Evolutionary conservation across 805 yeast genomes (phyloP).

Genomic region (Kuraishia piskuri): DNA sequence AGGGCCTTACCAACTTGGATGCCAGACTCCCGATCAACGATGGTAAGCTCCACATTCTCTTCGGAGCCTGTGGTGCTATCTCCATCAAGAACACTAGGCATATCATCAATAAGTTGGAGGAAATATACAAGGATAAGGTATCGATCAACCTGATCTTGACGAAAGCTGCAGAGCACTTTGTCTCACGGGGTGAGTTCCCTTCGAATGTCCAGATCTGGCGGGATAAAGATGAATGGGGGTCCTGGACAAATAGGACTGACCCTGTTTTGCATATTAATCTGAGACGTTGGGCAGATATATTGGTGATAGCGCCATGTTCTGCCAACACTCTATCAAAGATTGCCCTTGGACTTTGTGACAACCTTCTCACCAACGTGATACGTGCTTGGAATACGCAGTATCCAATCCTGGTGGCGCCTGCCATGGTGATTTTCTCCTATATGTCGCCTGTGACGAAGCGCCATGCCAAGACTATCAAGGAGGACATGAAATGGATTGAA

Average conservation of each 20-base stretch:
- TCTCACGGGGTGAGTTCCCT: constrained; percentile 36
- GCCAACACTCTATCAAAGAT: constrained; percentile 52
- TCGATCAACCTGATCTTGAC: constrained; percentile 48
- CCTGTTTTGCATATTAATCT: constrained; percentile 54
- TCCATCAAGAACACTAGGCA: constrained; percentile 42
- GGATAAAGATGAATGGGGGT: constrained; percentile 48
- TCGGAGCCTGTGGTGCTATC: constrained; percentile 53
- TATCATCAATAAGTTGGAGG: constrained; percentile 42
- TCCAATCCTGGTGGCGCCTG: constrained; percentile 50
- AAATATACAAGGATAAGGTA: constrained; percentile 43
- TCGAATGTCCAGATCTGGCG: constrained; percentile 45
- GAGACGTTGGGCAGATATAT: constrained; percentile 53
- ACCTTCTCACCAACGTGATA: constrained; percentile 47
- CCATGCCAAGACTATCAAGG: constrained; percentile 43
- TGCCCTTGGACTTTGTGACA: constrained; percentile 49
- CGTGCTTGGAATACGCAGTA: constrained; percentile 55
- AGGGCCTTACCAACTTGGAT: constrained; percentile 11
- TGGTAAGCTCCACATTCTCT: constrained; percentile 44
- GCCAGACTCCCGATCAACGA: constrained; percentile 41
- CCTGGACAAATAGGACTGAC: constrained; percentile 46
- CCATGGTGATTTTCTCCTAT: constrained; percentile 55
- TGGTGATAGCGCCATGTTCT: constrained; percentile 47
- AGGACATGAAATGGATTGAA: constrained; percentile 56
- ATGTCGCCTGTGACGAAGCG: constrained; percentile 47
- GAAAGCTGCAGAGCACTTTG: constrained; percentile 42